Base-by-base conservation (phyloP, 2,329 filamentous ascomycete genomes). In the Fusarium azukiicola region DNA sequence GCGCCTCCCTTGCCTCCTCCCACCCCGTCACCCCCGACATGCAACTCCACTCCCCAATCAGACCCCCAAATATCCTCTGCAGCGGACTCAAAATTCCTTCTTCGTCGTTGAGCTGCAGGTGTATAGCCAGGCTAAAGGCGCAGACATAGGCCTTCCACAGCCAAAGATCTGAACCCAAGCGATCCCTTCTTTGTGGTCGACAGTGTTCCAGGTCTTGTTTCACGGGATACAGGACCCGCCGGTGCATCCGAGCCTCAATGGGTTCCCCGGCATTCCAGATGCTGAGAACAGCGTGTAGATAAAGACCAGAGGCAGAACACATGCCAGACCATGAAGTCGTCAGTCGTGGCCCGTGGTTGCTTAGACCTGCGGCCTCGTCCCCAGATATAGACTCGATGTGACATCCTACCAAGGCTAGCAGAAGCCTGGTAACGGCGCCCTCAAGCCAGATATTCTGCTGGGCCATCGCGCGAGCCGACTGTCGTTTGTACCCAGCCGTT, bases 131-230 rank as follows among this genome's bases (percentile, higher is more conserved):
- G 16, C 79, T 82, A 17, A 82, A 76, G 0, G 73, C 74, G 3
- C 77, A 77, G 3, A 75, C 8, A n/a, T 81, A 82, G 3, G 73
- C 80, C 38, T 79, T 79, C 80, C 80, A 82, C 3, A 81, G 58
- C 80, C 80, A 81, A 14, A 81, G 58, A 17, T 79, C 49, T 0
- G 64, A 64, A 2, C 56, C 32, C 0, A 27, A 14, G 1, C 23
- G 38, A 4, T 63, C 40, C 10, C 19, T 46, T 14, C 66, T 21
- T 12, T 58, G 70, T 2, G 23, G 13, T 2, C 50, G 21, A 5
- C 46, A 50, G 2, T 46, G 36, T 4, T 78, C 68, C 0, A 81
- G 58, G 10, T 81, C 80, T 2, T 66, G 67, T 19, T 76, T 67
- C 11, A 82, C 58, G 5, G 81, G 67, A 6, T 27, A 66, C 1